Evolutionary conservation across 148 eudicot genomes (phyloP), one percentile per base, ranked within the genome.

Genomic region (Limonium bicolor): DNA sequence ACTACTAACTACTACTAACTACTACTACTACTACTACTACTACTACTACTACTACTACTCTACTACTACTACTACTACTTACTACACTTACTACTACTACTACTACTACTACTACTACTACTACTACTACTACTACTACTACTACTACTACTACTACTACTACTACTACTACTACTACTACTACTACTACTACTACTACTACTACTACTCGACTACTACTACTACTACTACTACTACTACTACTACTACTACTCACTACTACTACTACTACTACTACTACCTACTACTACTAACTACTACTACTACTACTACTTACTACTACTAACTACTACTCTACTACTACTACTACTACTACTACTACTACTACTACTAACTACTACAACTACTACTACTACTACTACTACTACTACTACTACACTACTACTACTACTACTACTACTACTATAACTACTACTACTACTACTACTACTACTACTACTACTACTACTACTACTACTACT

Each of bases 91-190:
- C 48, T 24, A 44, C 48, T 11, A 24, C 48, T n/a, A 44, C 48
- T 24, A 44, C 48, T 44, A 44, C 48, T 24, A 44, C 48, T n/a
- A 44, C 48, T 1, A 44, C 48, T 44, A 44, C 48, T n/a, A 24
- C 14, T 25, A 44, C 48, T 10, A 44, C 30, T 25, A 44, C 48
- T 7, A 44, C 48, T 1, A 44, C 30, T n/a, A 44, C 48, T 9
- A 44, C 48, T 11, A n/a, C n/a, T n/a, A 10, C 30, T n/a, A 24
- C 48, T 24, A 44, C 48, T 24, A n/a, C n/a, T n/a, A n/a, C n/a
- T 10, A 44, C 48, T n/a, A 44, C 48, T 24, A 44, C 48, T 10
- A 44, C 48, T 11, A 44, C 48, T n/a, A 44, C 48, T 18, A 44
- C 48, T 6, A 44, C 48, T 24, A 44, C 48, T n/a, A 44, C 30